Evolutionary conservation across 441 rosid genomes (phyloP).

Genomic region (Gossypium schwendimanii): DNA sequence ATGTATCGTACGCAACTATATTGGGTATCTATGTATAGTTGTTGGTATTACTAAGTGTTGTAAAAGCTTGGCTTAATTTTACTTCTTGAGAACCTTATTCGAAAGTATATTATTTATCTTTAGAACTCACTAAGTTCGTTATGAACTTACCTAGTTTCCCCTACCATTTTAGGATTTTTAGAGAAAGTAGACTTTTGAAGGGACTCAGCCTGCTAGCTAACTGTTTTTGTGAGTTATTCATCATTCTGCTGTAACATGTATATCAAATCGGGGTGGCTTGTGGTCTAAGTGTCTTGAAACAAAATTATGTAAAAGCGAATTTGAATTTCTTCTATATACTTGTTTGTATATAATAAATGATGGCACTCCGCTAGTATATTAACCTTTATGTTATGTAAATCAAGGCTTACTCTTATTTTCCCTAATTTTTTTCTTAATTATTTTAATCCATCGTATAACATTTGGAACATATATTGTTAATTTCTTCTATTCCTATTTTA

Average conservation of each 20-base stretch:
- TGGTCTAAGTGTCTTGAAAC: background rate
- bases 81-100: too few relatives aligned
- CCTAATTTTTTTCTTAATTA: background rate
- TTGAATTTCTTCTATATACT: background rate
- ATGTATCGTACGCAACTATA: too few relatives aligned
- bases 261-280: too few relatives aligned
- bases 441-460: background rate
- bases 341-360: background rate
- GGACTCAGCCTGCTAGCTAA: background rate
- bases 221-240: background rate
- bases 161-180: background rate
- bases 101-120: too few relatives aligned
- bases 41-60: too few relatives aligned
- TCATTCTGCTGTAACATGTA: background rate
- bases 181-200: background rate
- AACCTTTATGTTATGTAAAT: background rate
- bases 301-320: background rate
- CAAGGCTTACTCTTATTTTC: background rate
- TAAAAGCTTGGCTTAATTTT: too few relatives aligned
- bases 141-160: too few relatives aligned
- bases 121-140: too few relatives aligned
- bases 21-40: too few relatives aligned
- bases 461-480: background rate
- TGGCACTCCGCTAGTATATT: background rate
- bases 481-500: background rate